A percentile compares a stretch with the other conserved stretches of the same genome.
Evolutionary conservation across 2,329 filamentous ascomycete species (phyloP).

Genomic region (Trichoderma breve): DNA sequence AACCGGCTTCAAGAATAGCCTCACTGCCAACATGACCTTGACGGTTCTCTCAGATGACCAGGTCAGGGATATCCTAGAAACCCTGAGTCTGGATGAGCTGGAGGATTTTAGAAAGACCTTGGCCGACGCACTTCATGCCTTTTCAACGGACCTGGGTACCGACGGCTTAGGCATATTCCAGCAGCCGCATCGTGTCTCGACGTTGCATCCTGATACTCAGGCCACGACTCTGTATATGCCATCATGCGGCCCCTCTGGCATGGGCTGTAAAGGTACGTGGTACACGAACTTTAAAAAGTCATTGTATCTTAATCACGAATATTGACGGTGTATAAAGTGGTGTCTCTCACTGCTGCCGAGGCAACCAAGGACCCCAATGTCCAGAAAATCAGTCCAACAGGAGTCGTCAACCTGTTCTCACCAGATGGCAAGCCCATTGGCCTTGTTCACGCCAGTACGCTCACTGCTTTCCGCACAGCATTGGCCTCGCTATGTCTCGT

Average conservation of each 20-base stretch:
- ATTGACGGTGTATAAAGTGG: constrained; percentile 44
- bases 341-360: constrained; percentile 55
- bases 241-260: constrained; percentile 59
- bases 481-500: constrained; percentile 68
- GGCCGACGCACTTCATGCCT: constrained; percentile 56
- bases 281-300: constrained; percentile 9
- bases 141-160: constrained; percentile 54
- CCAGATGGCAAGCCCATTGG: constrained; percentile 62
- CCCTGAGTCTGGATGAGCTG: constrained; percentile 51
- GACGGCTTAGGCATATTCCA: constrained; percentile 46
- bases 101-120: constrained; percentile 50
- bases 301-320: background rate
- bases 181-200: constrained; percentile 53
- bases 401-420: constrained; percentile 67
- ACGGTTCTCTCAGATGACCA: constrained; percentile 58
- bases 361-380: constrained; percentile 29
- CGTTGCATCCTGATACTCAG: constrained; percentile 47
- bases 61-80: constrained; percentile 54
- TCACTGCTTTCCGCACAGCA: constrained; percentile 80
- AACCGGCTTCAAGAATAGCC: background rate
- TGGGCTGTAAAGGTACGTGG: constrained; percentile 64
- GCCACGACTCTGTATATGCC: constrained; percentile 73
- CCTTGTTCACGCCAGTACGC: constrained; percentile 68
- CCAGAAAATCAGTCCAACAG: constrained; percentile 52
- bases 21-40: constrained; percentile 48